These are phyloP conservation scores for Aristolochia californica DNA, from an alignment of 164 flowering plant species.

Conservation along the genomic window DNA sequence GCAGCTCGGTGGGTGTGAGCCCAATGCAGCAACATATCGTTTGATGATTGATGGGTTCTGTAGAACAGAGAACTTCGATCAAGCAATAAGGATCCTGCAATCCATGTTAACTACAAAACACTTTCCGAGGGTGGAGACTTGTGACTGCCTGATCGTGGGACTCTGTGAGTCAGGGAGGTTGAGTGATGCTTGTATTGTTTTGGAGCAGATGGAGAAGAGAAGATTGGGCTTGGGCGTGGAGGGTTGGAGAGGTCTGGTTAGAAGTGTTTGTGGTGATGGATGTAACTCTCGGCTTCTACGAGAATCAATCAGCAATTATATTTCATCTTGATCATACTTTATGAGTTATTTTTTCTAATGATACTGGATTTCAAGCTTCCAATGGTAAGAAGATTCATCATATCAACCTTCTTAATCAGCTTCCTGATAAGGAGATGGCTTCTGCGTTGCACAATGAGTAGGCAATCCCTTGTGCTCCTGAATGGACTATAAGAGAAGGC, in stretches of 20 bases:
- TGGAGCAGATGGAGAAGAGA: constrained; percentile 81
- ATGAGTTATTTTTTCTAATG: too few species aligned
- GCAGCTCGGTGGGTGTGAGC: constrained; percentile 65
- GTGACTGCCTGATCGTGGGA: constrained; percentile 43
- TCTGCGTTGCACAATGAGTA: too few species aligned
- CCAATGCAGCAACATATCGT: constrained; percentile 67
- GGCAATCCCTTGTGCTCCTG: too few species aligned
- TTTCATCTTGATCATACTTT: too few species aligned
- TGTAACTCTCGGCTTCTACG: not conserved
- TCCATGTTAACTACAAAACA: constrained; percentile 55
- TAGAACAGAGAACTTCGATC: constrained; percentile 43
- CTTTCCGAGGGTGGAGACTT: constrained; percentile 48
- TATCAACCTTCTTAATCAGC: too few species aligned
- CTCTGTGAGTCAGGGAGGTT: constrained; percentile 38
- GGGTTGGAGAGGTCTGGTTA: constrained; percentile 45
- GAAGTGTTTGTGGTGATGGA: constrained; percentile 18
- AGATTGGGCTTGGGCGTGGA: constrained; percentile 28
- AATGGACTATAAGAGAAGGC: too few species aligned
- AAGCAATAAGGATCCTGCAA: constrained; percentile 49
- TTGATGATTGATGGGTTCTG: constrained; percentile 87
- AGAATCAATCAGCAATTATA: constrained; percentile 1
- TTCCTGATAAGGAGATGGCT: too few species aligned
- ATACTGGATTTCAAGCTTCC: too few species aligned
- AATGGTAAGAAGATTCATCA: too few species aligned
- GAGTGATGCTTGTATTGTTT: constrained; percentile 53